Evolutionary conservation across 192 early-diverging fungal genomes (phyloP).

Genomic region (Thamnidium elegans): DNA sequence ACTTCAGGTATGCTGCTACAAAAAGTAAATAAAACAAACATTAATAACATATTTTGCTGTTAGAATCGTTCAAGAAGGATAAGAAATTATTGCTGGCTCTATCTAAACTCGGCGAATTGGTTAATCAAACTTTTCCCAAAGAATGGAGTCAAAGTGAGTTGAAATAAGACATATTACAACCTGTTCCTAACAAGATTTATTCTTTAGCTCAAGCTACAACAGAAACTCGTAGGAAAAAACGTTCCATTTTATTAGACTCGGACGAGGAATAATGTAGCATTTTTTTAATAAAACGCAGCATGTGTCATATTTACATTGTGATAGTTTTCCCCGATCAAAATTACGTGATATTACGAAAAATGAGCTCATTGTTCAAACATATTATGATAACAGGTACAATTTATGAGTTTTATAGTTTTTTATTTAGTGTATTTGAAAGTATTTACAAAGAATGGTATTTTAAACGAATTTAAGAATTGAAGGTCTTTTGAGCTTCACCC

Average conservation of each 20-base stretch:
- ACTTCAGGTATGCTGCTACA: neutral
- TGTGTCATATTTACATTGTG: no score
- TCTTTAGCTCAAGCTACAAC: neutral
- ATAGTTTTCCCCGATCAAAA: no score
- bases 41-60: neutral
- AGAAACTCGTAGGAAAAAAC: no score
- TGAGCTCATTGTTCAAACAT: no score
- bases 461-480: slow-evolving; percentile 12
- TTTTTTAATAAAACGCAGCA: no score
- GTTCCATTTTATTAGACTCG: no score
- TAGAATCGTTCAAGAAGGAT: slow-evolving; percentile 13
- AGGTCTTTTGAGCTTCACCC: slow-evolving; percentile 12
- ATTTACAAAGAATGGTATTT: no score
- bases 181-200: neutral
- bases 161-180: neutral
- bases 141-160: slow-evolving; percentile 18
- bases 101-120: neutral
- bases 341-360: no score
- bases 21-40: neutral
- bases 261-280: no score
- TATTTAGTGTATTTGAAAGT: no score
- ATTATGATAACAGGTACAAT: no score
- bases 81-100: neutral
- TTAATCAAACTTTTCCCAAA: slow-evolving; percentile 10
- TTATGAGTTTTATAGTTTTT: no score